Base-by-base conservation (phyloP, 352 stramenopile species). In the Phytophthora cryptogea region DNA sequence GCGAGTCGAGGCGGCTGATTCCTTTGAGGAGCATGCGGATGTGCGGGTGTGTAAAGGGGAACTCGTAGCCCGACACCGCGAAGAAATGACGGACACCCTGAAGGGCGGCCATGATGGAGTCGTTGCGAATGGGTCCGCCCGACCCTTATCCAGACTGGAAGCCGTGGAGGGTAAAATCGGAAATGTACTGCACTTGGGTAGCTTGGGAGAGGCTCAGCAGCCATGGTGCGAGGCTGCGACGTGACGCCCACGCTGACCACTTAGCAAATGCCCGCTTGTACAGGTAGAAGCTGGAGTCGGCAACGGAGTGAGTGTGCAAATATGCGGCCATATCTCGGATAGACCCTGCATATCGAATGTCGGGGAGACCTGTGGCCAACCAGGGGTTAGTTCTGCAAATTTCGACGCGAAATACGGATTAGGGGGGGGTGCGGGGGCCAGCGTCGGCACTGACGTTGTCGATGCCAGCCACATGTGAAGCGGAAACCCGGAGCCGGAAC, bases 81-180 rank as follows among this genome's bases (percentile, higher is more conserved):
- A 62, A 54, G 36, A 62, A 62, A 13, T 45, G 40, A 4, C 41
- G 41, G 16, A 51, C 32, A 16, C 54, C 45, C 33, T 44, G 44
- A 20, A 59, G 41, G 51, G 51, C 51, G 3, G 17, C 14, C 48
- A 48, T 48, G 41, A 53, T 58, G 3, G 39, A 56, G 0, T 50
- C 13, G 8, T 28, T 42, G 1, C 39, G 28, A 39, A 49, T 48
- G 20, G 50, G 16, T 0, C 40, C 40, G n/a, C 41, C 36, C 4
- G 35, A 45, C 16, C 35, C 49, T 8, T 37, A 62, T 4, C 36
- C 45, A 42, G 37, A 45, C n/a, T 55, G 54, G n/a, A 62, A 62
- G 14, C 36, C 45, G 32, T 63, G 55, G 0, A 63, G 16, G 27
- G 52, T 36, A 10, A 63, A 63, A 6, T 63, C 55, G 2, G 46